A percentile compares a stretch with the other conserved stretches of the same genome.
These are phyloP conservation scores for Leccinum rimulosum DNA, from an alignment of 768 basidiomycete genomes.

Conservation along the genomic window DNA sequence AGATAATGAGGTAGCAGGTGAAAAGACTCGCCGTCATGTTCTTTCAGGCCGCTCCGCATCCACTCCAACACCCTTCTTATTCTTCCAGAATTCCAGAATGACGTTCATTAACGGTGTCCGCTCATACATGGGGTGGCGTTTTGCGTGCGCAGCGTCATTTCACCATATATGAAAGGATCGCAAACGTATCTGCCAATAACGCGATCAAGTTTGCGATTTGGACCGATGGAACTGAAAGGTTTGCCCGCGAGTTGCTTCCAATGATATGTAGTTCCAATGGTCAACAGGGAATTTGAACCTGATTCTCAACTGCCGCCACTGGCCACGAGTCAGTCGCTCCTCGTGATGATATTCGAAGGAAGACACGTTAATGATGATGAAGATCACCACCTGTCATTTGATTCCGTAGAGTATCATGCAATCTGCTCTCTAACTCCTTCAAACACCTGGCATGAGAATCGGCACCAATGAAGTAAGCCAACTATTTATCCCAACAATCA, in stretches of 20 bases:
- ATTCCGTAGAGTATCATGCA: background rate
- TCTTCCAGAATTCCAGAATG: slow-evolving; percentile 28
- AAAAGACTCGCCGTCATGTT: too few relatives aligned
- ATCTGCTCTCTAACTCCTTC: background rate
- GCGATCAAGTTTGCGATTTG: slow-evolving; percentile 42
- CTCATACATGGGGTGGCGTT: slow-evolving; percentile 31
- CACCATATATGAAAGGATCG: background rate
- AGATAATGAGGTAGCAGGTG: too few relatives aligned
- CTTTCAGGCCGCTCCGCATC: background rate
- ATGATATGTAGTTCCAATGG: slow-evolving; percentile 34
- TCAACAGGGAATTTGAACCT: slow-evolving; percentile 27
- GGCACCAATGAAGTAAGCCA: too few relatives aligned
- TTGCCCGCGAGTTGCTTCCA: slow-evolving; percentile 29
- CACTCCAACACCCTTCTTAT: background rate
- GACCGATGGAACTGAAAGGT: slow-evolving; percentile 26
- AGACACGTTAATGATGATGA: background rate
- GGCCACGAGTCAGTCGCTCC: slow-evolving; percentile 19
- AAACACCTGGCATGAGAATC: background rate
- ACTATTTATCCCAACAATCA: background rate
- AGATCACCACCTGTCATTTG: background rate
- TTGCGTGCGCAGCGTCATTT: slow-evolving; percentile 22
- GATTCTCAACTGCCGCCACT: slow-evolving; percentile 31
- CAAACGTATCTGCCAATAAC: slow-evolving; percentile 15
- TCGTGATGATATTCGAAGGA: background rate
- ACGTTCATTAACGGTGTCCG: slow-evolving; percentile 26